Base-by-base conservation (phyloP, 345 rosid species). In the Syzygium aromaticum region DNA sequence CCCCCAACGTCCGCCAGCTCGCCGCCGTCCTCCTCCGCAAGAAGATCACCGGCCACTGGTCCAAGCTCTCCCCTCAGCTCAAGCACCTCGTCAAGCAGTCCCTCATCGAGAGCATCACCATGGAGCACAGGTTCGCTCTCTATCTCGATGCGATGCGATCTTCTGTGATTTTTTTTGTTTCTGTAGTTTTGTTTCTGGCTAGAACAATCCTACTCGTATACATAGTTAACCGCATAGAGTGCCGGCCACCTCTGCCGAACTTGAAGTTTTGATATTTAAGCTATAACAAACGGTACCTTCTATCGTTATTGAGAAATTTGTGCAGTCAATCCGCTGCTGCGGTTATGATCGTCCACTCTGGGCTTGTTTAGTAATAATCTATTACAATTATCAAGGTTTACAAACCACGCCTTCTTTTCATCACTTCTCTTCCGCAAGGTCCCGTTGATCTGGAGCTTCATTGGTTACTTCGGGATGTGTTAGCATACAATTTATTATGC, bases 11-110 rank as follows among this genome's bases (percentile, higher is more conserved):
- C 88, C 99, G 99, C 86, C 99, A 98, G 90, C 96, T 98, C 52
- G 97, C 99, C 85, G 99, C 99, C 86, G 99, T 98, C 7, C 98
- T 98, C 93, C 98, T 98, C 89, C 96, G 99, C 22, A 96, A 98
- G 95, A 98, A 96, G 93, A 95, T 98, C 91, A 98, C 98, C 11
- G 99, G 98, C 11, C 99, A 98, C 89, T 98, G 99, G 99, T 92
- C 98, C n/a, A 98, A 96, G 94, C 96, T 98, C 38, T 57, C 99
- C 49, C 97, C 98, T 40, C 97, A 94, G 84, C 89, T 93, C 85
- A 98, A 98, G 89, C 94, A 92, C 80, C 93, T 93, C 17, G 99
- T 98, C 88, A 98, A 95, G 90, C 95, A 94, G 84, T 96, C 99
- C 27, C 92, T 98, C 86, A 92, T 96, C 28, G 99, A 98, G 89